Evolutionary conservation across 2,329 filamentous ascomycete species (phyloP), one percentile per base, ranked within the genome.

Genomic region (Zasmidium cellare): DNA sequence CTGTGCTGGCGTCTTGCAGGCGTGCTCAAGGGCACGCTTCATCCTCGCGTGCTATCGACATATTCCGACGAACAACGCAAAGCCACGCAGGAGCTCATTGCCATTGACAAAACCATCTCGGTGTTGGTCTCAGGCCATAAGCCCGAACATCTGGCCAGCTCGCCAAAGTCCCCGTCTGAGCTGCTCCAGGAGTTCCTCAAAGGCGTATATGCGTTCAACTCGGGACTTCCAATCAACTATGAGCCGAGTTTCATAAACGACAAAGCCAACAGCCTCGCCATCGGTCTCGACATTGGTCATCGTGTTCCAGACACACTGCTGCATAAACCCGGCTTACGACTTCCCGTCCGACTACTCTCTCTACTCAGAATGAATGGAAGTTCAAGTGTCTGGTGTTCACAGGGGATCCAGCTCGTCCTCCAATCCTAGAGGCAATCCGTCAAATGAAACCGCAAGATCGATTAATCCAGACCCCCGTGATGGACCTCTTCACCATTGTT

Each of bases 91-190:
- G 72, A 71, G 22, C 71, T 84, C 12, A 72, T 75, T 60, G 65
- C 69, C 3, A 71, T 71, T 41, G 71, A 74, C 59, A 72, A 71
- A 48, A 65, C 66, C 18, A 72, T 73, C 38, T 70, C 70, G 2
- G 64, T 65, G 3, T 67, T 74, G 20, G 72, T 74, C 64, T 69
- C 67, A 0, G 67, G 70, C 61, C 68, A 74, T 49, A 61, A 75
- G 22, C 74, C 74, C 1, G 57, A 59, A 6, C 28, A 24, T 20
- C 22, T 55, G 47, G 19, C 50, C 16, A 35, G 50, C 19, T 45
- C 24, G 9, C 45, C 14, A 9, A 28, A 56, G 16, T 70, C 72
- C 41, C 68, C 70, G 20, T 67, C 67, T 51, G 56, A 71, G 16
- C 23, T 61, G 35, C 50, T 74, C 2, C 64, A 64, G 3, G 51